Percentiles rank a stretch among this genome's conserved stretches.
Evolutionary conservation across 345 rosid species (phyloP).

Genomic region (Aegle marmelos): DNA sequence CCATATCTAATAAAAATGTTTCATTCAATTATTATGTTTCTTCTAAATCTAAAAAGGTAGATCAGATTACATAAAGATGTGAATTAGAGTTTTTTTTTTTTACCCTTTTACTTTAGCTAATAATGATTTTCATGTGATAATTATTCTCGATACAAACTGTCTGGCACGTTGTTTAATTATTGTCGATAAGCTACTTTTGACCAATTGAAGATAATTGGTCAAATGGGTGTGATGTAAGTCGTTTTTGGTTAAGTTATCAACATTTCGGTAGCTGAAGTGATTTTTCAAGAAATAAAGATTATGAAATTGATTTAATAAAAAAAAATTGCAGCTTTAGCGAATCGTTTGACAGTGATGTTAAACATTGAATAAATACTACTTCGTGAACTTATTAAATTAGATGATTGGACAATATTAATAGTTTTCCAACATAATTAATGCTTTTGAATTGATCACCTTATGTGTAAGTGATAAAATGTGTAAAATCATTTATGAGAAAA

Average conservation of each 20-base stretch:
- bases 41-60: neutral
- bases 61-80: neutral
- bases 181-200: neutral
- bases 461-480: too few species aligned
- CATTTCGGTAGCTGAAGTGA: neutral
- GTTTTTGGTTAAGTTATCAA: neutral
- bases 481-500: too few species aligned
- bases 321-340: too few species aligned
- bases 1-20: neutral
- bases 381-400: too few species aligned
- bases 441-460: too few species aligned
- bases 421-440: too few species aligned
- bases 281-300: neutral
- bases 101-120: neutral
- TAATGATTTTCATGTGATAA: neutral
- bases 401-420: too few species aligned
- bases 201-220: neutral
- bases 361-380: too few species aligned
- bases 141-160: neutral
- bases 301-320: neutral
- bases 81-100: neutral
- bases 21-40: conserved; percentile 11
- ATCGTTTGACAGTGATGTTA: too few species aligned
- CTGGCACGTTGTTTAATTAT: neutral
- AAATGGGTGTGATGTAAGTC: neutral